Base-by-base conservation (phyloP, 768 basidiomycete species). In the Coprinopsis strossmayeri region DNA sequence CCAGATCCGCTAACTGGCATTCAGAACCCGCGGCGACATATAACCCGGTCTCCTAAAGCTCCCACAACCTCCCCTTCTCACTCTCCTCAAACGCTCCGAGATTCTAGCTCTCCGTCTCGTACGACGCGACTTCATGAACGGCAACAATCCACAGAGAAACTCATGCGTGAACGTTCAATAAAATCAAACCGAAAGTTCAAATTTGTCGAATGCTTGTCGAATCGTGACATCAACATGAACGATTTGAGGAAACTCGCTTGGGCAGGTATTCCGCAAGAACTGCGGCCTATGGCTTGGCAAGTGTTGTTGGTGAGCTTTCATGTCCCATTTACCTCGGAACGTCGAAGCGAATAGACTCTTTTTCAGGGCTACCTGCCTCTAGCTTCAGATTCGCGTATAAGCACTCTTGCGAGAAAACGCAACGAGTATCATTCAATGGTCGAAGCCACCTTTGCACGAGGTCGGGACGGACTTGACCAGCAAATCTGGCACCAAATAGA, bases 401-500 rank as follows among this genome's bases (percentile, higher is more conserved):
- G 79, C 2, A 89, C 90, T 0, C 76, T 97, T n/a, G 74, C 80
- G 23, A 79, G 92, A 41, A 99, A 98, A 69, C 81, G 96, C 37
- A 81, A 82, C 57, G 96, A 98, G 65, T 98, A 98, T 63, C 76
- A 80, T 34, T 88, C 88, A 13, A 76, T 97, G 52, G 94, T 95
- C 5, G 81, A 90, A 55, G 73, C 93, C 15, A 85, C 96, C 13
- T 99, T 98, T 63, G 82, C 87, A 11, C 78, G 89, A 32, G 91
- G 91, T 50, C 78, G 81, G 25, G 84, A 87, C 49, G 84, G 87
- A 0, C 75, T 95, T 25, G 95, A 99, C 65, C 91, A 93, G 58
- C 88, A 91, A 65, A 95, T 98, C 61, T 98, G 96, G 96, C 96
- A 98, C 67, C 96, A 99, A 66, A 98, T 98, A 57, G 91, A 92